Evolutionary conservation across 148 eudicot genomes (phyloP), one percentile per base, ranked within the genome.

Genomic region (Heliosperma pusillum): DNA sequence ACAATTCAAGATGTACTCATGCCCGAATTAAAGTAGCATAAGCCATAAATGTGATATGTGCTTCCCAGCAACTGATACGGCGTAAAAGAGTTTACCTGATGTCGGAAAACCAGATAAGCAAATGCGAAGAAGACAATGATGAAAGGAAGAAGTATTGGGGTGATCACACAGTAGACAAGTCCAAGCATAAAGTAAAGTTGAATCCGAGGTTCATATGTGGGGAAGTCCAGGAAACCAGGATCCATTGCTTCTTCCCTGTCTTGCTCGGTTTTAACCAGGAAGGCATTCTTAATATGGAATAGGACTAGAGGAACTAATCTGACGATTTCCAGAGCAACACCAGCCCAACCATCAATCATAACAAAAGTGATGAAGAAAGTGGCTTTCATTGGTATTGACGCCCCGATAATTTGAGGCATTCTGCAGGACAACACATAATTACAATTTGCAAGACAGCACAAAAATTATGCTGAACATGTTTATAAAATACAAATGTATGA

Each of bases 271-370:
- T 89, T 89, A 22, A 89, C 90, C 71, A 89, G 74, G 59, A 89
- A 82, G 36, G 87, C 29, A 68, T 89, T 87, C 71, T 87, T 87
- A 26, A 87, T 42, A 74, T 87, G 92, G 78, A 82, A 89, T 3
- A 87, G 4, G 50, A 83, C 71, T 33, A 89, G 76, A 21, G 89
- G 88, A 75, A 75, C 80, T 77, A 87, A 16, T 76, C 92, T 80
- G 61, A 89, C 59, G 67, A 89, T 82, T 77, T 89, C 92, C 27
- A 81, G 85, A 53, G 92, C 92, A 75, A 89, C 77, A 64, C 88
- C 84, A 52, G 92, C 85, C 92, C 92, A 89, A 55, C 92, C 92
- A 75, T 88, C 92, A 64, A 86, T 84, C 92, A 88, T 88, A 36
- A 88, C 42, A 29, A 80, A 88, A 44, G 92, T 86, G 47, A 88